Conservation (phyloP, 164 flowering plant species). For the Aristolochia fimbriata region DNA sequence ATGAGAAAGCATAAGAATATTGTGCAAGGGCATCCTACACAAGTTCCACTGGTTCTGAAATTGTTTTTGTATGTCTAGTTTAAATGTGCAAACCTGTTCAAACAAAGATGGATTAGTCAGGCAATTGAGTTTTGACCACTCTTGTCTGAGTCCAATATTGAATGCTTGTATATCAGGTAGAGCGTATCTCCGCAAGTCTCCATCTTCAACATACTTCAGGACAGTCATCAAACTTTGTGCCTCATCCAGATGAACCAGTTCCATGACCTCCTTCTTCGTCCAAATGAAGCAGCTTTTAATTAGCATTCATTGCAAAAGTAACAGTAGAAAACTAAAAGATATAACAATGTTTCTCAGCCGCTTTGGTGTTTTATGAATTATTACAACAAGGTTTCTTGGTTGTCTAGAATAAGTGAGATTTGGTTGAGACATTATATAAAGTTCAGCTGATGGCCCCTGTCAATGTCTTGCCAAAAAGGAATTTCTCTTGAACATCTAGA, state of each 20-base stretch:
- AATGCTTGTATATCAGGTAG: conserved; percentile 52
- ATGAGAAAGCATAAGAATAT: too few relatives aligned
- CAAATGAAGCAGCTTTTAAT: conserved; percentile 1
- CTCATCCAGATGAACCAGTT: conserved; percentile 33
- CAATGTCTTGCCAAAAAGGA: too few relatives aligned
- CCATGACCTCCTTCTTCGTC: conserved; percentile 22
- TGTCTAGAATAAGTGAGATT: too few relatives aligned
- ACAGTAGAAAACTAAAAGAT: neutral
- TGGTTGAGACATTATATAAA: too few relatives aligned
- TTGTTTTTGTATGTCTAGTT: too few relatives aligned
- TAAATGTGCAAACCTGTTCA: conserved; percentile 51
- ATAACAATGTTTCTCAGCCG: too few relatives aligned
- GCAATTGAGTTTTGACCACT: conserved; percentile 64
- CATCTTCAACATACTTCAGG: conserved; percentile 69
- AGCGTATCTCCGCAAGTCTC: conserved; percentile 59
- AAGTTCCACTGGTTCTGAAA: neutral
- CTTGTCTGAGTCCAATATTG: conserved; percentile 44
- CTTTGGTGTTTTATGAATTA: too few relatives aligned
- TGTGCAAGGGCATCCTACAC: too few relatives aligned
- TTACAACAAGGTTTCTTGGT: too few relatives aligned
- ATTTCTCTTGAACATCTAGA: too few relatives aligned
- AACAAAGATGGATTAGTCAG: conserved; percentile 65
- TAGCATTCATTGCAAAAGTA: neutral
- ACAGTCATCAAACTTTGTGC: conserved; percentile 34
- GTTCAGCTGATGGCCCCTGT: too few relatives aligned